These are phyloP conservation scores for Suillus weaverae DNA, from an alignment of 768 basidiomycete genomes.

Conservation along the genomic window DNA sequence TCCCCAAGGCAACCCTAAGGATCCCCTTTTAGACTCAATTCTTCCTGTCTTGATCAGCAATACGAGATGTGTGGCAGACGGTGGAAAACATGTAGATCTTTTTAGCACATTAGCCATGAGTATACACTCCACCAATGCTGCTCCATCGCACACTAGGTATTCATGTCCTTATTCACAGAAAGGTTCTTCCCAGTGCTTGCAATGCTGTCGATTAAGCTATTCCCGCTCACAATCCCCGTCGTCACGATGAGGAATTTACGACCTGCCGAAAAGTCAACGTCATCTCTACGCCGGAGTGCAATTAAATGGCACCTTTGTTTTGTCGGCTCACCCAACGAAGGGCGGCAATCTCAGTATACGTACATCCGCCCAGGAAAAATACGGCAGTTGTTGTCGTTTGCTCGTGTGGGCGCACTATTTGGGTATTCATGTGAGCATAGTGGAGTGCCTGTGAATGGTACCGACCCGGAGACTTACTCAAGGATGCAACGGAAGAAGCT, in stretches of 20 bases:
- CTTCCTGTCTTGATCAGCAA: not conserved
- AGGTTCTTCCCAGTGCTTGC: constrained; percentile 41
- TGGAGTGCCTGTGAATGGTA: not conserved
- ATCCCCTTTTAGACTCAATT: not conserved
- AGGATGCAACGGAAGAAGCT: constrained; percentile 28
- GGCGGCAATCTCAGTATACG: constrained; percentile 95
- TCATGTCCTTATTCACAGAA: constrained; percentile 41
- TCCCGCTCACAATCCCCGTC: constrained; percentile 86
- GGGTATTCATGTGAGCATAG: constrained; percentile 6
- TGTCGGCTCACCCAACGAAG: constrained; percentile 89
- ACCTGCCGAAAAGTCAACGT: constrained; percentile 46
- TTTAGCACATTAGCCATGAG: not conserved
- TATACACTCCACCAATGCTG: not conserved
- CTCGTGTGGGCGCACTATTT: constrained; percentile 51
- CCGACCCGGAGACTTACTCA: constrained; percentile 32
- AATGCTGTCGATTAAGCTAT: constrained; percentile 68
- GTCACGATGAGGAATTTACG: constrained; percentile 89
- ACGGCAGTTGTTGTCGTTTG: constrained; percentile 82
- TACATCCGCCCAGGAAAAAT: constrained; percentile 97
- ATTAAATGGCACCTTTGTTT: constrained; percentile 58
- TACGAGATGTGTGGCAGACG: not conserved
- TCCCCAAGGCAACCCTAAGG: not conserved
- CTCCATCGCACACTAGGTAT: constrained; percentile 32
- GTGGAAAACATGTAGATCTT: not conserved
- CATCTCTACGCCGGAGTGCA: not conserved